Evolutionary conservation across 805 yeast genomes (phyloP), one percentile per base, ranked within the genome.

Genomic region (Candida loeiensis): DNA sequence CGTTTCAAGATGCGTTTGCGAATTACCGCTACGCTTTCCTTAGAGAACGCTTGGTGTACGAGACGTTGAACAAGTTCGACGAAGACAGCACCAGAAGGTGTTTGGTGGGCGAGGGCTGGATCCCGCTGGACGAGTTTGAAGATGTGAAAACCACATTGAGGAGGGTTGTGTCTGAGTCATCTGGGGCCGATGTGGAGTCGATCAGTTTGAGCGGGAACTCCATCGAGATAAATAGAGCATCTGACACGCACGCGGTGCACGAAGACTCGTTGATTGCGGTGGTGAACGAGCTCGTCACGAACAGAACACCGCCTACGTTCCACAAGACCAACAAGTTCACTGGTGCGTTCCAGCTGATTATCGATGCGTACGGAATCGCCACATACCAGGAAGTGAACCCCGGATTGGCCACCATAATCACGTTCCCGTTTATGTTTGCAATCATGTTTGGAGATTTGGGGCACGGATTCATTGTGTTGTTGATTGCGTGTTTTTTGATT

Each of bases 371-470:
- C 63, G 99, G 98, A 52, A 73, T 88, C 43, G 93, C 96, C 7
- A 77, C 88, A 2, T 93, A 93, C 66, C 82, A 88, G 52, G 99
- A 93, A 63, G 93, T 93, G 20, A 93, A 93, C 61, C 96, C 99
- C 4, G 99, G 95, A 40, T 70, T 93, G 47, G 91, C 99, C 3
- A 91, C 99, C 1, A 79, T 88, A 34, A 83, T 93, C 18, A 93
- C 99, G 0, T 93, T 93, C 71, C 99, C 99, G 17, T 93, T 93
- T 62, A 85, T 93, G 95, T 93, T 93, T 68, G 97, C 99, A 20
- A 84, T 93, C 54, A 93, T 93, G 99, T 93, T 93, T 71, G 99
- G 99, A 71, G 99, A 93, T 69, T 60, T 90, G 44, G 99, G 99
- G 12, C 99, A 93, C 68, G 99, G 99, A 4, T 76, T 89, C 44